Conservation (phyloP, 805 yeast species). For the Lachancea quebecensis region DNA sequence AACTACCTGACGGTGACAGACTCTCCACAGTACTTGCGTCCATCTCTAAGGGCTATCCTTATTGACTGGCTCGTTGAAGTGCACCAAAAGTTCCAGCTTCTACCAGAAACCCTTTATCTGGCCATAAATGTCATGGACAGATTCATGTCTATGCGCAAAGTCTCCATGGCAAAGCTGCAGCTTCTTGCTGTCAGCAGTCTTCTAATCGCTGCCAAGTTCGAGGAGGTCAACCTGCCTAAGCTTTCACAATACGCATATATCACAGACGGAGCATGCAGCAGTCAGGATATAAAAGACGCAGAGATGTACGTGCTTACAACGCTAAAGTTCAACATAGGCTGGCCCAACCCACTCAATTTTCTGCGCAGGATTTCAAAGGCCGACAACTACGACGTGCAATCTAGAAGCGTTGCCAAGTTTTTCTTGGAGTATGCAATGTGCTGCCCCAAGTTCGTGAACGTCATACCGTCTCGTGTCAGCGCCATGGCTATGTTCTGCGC, state of each 20-base stretch:
- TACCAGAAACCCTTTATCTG: conserved; percentile 78
- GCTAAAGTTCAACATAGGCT: conserved; percentile 66
- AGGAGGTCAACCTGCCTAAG: conserved; percentile 85
- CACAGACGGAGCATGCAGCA: conserved; percentile 78
- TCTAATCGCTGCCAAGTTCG: conserved; percentile 88
- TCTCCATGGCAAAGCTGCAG: conserved; percentile 74
- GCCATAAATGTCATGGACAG: conserved; percentile 86
- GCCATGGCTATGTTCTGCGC: conserved; percentile 85
- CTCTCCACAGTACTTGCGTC: conserved; percentile 61
- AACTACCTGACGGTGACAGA: conserved; percentile 44
- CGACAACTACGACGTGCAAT: conserved; percentile 78
- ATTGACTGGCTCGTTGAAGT: conserved; percentile 95
- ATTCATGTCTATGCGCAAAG: conserved; percentile 66
- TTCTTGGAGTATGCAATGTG: conserved; percentile 70
- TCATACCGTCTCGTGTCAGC: conserved; percentile 71
- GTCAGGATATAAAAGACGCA: conserved; percentile 74
- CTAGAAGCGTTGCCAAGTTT: conserved; percentile 81
- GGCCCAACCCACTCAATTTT: conserved; percentile 88
- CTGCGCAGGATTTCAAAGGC: conserved; percentile 84
- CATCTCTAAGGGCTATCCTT: conserved; percentile 76
- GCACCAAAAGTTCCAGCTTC: conserved; percentile 71
- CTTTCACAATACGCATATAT: conserved; percentile 80
- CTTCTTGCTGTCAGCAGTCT: conserved; percentile 78
- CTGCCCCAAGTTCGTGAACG: conserved; percentile 67
- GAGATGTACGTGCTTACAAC: conserved; percentile 72